Evolutionary conservation across 768 basidiomycete species (phyloP), one percentile per base, ranked within the genome.

Genomic region (Coprinopsis marcescibilis): DNA sequence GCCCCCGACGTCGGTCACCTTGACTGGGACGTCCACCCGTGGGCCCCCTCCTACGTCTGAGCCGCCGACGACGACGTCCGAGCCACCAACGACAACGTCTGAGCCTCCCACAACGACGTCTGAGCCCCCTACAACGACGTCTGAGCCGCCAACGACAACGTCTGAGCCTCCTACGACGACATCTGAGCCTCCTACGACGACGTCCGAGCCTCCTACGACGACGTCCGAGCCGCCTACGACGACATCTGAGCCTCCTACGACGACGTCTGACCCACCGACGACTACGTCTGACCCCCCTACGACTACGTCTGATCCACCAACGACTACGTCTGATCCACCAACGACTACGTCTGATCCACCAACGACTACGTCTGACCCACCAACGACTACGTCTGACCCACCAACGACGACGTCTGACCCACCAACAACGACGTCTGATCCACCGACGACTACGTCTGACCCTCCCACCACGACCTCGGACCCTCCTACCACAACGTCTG

Each of bases 41-140:
- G 8, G 8, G n/a, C n/a, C 29, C 29, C 8, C n/a, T 17, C 7
- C 17, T 36, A 7, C 6, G 35, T n/a, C n/a, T n/a, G 35, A 36
- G 7, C 35, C 35, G 6, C 12, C 6, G 12, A 8, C 35, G 7
- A 13, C 35, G 7, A 17, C 19, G 12, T 17, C 17, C 7, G 35
- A 7, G 6, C 15, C 35, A 36, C 12, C 6, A 8, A 8, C 35
- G 12, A 7, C 35, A 11, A 36, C 19, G 12, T 36, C 49, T 11
- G 15, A 47, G 21, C 33, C 48, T 29, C 13, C 32, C 19, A 34
- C 49, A 20, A 27, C 19, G 24, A 25, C 41, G 20, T 27, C 25
- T 21, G 24, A 12, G 19, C 26, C 24, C 20, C 45, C 51, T 12
- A n/a, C 51, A 6, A 44, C 37, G 12, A 17, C 42, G 38, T n/a